These are phyloP conservation scores for Cyberlindnera nakhonratchasimensis DNA, from an alignment of 805 yeast species.

Conservation along the genomic window DNA sequence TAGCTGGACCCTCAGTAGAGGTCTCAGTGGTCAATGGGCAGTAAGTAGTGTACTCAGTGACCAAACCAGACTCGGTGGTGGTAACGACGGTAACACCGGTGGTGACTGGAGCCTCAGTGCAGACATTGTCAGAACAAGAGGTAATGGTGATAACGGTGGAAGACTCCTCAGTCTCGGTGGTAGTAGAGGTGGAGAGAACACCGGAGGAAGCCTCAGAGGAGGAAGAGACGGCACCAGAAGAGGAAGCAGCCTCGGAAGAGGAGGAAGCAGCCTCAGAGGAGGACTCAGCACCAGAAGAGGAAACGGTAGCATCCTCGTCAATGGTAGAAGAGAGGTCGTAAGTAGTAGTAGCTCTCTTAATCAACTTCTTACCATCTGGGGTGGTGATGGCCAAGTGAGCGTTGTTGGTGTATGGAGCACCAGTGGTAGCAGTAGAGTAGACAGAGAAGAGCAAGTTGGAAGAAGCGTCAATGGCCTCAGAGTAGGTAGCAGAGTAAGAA, in stretches of 20 bases:
- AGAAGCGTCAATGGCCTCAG: slow-evolving; percentile 11
- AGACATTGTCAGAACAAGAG: slow-evolving; percentile 14
- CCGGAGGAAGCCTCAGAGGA: slow-evolving; percentile 15
- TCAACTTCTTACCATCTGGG: slow-evolving; percentile 20
- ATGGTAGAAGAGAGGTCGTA: slow-evolving; percentile 10
- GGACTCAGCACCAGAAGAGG: slow-evolving; percentile 5
- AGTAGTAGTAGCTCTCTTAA: slow-evolving; percentile 18
- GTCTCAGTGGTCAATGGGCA: slow-evolving; percentile 16
- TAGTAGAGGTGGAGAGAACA: slow-evolving; percentile 22
- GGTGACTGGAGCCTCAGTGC: slow-evolving; percentile 9
- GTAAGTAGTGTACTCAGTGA: slow-evolving; percentile 33
- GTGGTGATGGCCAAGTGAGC: slow-evolving; percentile 18
- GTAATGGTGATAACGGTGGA: slow-evolving; percentile 15
- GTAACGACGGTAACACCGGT: slow-evolving; percentile 20
- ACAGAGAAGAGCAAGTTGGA: slow-evolving; percentile 16
- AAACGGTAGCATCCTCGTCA: slow-evolving; percentile 14
- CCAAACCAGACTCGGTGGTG: slow-evolving; percentile 26
- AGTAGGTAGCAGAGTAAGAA: slow-evolving; percentile 17
- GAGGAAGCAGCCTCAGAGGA: slow-evolving; percentile 7
- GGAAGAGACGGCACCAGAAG: slow-evolving; percentile 12
- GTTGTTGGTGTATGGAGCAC: slow-evolving; percentile 23
- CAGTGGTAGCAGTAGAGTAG: slow-evolving; percentile 17
- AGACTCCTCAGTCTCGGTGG: slow-evolving; percentile 13
- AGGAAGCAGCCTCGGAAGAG: slow-evolving; percentile 9
- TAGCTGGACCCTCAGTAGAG: not conserved